Percentiles rank a stretch among this genome's conserved stretches.
phyloP scores from a whole-genome alignment of 495 filamentous ascomycete genomes.

The Stereocaulon alpinum region DNA sequence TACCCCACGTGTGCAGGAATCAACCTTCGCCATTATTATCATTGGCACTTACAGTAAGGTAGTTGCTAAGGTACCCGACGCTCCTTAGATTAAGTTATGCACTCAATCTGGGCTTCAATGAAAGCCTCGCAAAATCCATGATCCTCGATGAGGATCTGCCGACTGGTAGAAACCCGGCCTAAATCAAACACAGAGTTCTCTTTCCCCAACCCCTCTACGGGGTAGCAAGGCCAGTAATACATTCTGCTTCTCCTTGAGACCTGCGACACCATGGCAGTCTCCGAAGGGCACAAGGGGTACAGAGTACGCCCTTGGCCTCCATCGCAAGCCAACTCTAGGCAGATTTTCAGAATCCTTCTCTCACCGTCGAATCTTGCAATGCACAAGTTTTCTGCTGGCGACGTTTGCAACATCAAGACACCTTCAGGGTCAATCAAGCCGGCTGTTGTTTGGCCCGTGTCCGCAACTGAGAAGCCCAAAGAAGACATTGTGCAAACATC shows the following conservation, averaged over 20 bases:
- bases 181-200: not conserved
- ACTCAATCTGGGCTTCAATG: no score
- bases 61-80: no score
- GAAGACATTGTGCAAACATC: constrained; percentile 55
- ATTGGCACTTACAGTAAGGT: no score
- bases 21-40: no score
- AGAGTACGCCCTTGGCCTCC: constrained; percentile 15
- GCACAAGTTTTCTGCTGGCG: constrained; percentile 50
- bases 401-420: constrained; percentile 44
- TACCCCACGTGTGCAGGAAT: no score
- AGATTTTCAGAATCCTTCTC: constrained; percentile 57
- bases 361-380: constrained; percentile 51
- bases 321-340: constrained; percentile 35
- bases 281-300: constrained; percentile 6
- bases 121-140: no score
- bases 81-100: no score
- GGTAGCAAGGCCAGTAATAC: not conserved
- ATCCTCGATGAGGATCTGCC: not conserved
- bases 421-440: constrained; percentile 35
- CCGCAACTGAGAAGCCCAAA: constrained; percentile 51
- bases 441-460: constrained; percentile 58
- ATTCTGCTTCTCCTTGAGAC: not conserved
- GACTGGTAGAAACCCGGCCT: not conserved
- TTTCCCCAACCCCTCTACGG: not conserved
- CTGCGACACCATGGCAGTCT: not conserved